These are phyloP conservation scores for Carallia pectinifolia DNA, from an alignment of 345 rosid species.

Conservation along the genomic window DNA sequence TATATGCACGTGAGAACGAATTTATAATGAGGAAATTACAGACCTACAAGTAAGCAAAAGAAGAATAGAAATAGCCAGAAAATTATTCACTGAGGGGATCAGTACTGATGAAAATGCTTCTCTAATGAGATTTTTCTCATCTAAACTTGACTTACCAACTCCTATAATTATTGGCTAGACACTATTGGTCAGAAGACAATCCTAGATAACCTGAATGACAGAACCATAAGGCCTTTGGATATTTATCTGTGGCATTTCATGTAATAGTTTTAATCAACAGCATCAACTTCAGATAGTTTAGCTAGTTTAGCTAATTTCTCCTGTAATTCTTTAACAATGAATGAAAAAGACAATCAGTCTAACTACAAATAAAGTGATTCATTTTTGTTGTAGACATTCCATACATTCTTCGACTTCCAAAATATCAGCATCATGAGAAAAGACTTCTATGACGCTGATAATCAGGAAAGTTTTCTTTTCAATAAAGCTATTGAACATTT, in stretches of 20 bases:
- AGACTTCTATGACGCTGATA: no score
- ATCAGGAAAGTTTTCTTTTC: no score
- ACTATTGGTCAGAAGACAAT: constrained; percentile 6
- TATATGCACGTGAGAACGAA: no score
- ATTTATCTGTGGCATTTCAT: constrained; percentile 68
- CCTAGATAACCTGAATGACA: background rate
- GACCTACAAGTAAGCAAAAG: no score
- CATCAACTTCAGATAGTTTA: constrained; percentile 43
- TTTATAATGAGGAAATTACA: no score
- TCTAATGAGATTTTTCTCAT: constrained; percentile 53
- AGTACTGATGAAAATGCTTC: constrained; percentile 75
- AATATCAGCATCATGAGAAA: constrained; percentile 84
- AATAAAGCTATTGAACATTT: no score
- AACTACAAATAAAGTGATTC: constrained; percentile 7
- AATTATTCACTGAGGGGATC: constrained; percentile 39
- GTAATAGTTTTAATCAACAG: constrained; percentile 61
- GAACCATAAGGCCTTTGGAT: background rate
- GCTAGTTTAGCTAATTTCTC: constrained; percentile 44
- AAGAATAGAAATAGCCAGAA: constrained; percentile 50
- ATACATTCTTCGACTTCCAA: constrained; percentile 75
- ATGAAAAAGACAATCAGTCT: constrained; percentile 27
- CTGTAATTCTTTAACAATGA: constrained; percentile 57
- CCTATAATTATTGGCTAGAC: constrained; percentile 29
- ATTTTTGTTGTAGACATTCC: constrained; percentile 52
- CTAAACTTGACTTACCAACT: constrained; percentile 67